Base-by-base conservation (phyloP, 2,329 filamentous ascomycete genomes). In the Ascomycota sp. region DNA sequence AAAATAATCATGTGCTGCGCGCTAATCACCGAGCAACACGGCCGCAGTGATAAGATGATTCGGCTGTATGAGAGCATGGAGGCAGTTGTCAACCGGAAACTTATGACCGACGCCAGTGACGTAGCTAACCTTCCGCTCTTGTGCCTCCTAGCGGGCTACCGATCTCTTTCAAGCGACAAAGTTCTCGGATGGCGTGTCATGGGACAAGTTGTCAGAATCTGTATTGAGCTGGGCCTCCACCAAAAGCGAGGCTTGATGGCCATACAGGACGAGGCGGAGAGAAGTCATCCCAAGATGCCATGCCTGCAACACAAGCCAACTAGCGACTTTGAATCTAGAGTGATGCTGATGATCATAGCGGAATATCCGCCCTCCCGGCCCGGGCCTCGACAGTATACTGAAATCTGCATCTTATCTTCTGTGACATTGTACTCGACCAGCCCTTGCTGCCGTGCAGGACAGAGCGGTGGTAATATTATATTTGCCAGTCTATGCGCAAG, bases 121-220 rank as follows among this genome's bases (percentile, higher is more conserved):
- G 52, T 64, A 9, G 44, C 47, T 7, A 59, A 50, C 25, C 47
- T 71, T 13, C 61, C 65, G 0, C 53, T 69, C 13, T 42, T 72
- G 9, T 59, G 57, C 11, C 52, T 70, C 4, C 43, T 64, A 32
- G 62, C 62, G 6, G 65, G 63, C 15, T 94, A 83, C 49, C 68
- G 86, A 38, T 94, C 89, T 44, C 70, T 92, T 30, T 72, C 70
- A 24, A 83, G 86, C 40, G 80, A 93, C 37, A 85, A 94, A 48
- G 65, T 77, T 3, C 64, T 89, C 30, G 78, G 82, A 0, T 94
- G 86, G 75, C 70, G 85, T 8, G 64, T 89, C 27, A 85, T 91
- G 46, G 85, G 85, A 2, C 65, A 91, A 36, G 78, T 83, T 4
- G 70, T 77, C 10, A 67, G 83, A 4, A 65, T 89, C 48, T 91